Percentiles rank a stretch among this genome's conserved stretches.
Conservation (phyloP, 768 basidiomycete species). For the Gelatoporia subvermispora region DNA sequence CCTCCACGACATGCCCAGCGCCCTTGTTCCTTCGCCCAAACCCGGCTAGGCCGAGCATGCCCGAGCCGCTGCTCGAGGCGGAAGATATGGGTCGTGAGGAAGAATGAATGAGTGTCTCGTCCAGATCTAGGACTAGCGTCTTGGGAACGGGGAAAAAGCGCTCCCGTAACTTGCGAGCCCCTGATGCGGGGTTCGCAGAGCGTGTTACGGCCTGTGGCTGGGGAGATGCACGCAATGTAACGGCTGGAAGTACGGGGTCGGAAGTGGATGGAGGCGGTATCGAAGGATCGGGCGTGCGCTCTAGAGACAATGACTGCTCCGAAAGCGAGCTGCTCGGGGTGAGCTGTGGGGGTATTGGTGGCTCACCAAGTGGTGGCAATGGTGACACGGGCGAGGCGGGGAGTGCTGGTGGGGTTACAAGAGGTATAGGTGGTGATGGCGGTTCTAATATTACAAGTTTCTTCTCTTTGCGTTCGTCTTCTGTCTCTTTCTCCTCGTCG, state of each 20-base stretch:
- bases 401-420: conserved; percentile 24
- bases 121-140: conserved; percentile 94
- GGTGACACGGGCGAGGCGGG: conserved; percentile 12
- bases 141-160: conserved; percentile 84
- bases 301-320: neutral
- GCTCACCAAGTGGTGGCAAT: conserved; percentile 18
- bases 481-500: conserved; percentile 30
- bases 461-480: conserved; percentile 30
- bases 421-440: conserved; percentile 18
- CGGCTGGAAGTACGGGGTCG: neutral
- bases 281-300: neutral
- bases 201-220: conserved; percentile 8
- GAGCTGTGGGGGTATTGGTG: conserved; percentile 5
- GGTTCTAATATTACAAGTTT: conserved; percentile 22
- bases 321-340: neutral
- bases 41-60: conserved; percentile 43
- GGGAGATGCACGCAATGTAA: conserved; percentile 2
- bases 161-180: conserved; percentile 49
- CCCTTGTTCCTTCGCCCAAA: conserved; percentile 56
- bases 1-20: conserved; percentile 87
- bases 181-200: conserved; percentile 23
- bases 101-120: conserved; percentile 98
- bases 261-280: neutral
- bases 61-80: conserved; percentile 43
- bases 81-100: conserved; percentile 71